Evolutionary conservation across 148 eudicot species (phyloP).

Genomic region (Vaccinium darrowii): DNA sequence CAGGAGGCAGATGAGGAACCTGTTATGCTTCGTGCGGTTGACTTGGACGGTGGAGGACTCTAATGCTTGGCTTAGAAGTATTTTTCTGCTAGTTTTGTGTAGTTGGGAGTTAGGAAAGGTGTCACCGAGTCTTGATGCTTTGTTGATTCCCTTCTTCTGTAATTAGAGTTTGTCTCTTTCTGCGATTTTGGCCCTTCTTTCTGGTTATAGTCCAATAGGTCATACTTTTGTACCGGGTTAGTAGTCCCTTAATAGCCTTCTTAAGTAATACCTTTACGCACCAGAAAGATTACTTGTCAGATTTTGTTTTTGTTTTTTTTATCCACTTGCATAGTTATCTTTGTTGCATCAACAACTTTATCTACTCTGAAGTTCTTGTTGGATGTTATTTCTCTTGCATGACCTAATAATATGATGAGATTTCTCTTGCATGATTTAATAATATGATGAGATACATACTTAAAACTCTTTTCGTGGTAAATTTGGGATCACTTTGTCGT

Average conservation of each 20-base stretch:
- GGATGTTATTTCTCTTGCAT: not conserved
- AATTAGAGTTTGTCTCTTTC: not conserved
- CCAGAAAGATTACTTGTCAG: not conserved
- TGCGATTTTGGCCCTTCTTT: not conserved
- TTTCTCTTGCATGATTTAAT: not conserved
- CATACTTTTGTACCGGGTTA: not conserved
- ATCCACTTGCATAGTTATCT: not conserved
- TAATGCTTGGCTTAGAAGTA: not conserved
- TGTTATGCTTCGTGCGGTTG: not conserved
- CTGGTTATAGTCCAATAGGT: not conserved
- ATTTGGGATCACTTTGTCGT: not conserved
- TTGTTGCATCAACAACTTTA: not conserved
- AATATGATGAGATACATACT: not conserved
- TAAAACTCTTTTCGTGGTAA: not conserved
- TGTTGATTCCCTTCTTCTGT: not conserved
- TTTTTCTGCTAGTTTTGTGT: not conserved
- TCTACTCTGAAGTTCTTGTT: not conserved
- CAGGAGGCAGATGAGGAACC: not conserved
- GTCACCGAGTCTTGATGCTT: constrained; percentile 3
- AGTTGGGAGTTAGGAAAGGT: not conserved
- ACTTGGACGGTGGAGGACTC: not conserved
- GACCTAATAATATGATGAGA: not conserved
- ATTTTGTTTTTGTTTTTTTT: not conserved
- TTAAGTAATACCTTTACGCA: not conserved
- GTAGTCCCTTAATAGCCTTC: not conserved